Conservation (phyloP, 139 green algal genomes). For the Astrephomene gubernaculifera region DNA sequence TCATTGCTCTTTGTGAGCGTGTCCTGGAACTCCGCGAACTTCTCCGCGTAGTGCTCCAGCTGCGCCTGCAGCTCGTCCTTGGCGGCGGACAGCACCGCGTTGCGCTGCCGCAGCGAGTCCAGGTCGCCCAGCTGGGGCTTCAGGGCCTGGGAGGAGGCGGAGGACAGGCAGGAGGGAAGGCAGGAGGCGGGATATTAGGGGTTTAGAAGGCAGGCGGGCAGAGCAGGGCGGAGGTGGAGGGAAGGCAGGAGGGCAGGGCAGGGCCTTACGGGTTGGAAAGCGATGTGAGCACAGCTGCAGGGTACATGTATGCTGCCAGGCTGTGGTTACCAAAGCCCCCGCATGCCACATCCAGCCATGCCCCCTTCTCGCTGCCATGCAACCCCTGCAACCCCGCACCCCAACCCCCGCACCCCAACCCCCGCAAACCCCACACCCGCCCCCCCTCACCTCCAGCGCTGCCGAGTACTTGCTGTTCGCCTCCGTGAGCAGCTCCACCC, state of each 20-base stretch:
- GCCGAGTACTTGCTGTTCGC: slow-evolving; percentile 24
- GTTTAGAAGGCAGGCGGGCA: background rate
- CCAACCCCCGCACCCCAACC: background rate
- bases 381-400: background rate
- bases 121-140: slow-evolving; percentile 37
- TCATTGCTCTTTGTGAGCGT: slow-evolving; percentile 55
- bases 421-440: background rate
- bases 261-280: background rate
- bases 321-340: background rate
- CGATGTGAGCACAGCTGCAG: no score
- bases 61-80: slow-evolving; percentile 54
- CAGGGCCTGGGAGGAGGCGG: background rate
- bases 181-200: no score
- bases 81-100: slow-evolving; percentile 30
- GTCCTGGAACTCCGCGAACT: slow-evolving; percentile 53
- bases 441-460: slow-evolving; percentile 12
- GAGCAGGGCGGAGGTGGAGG: background rate
- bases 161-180: background rate
- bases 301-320: background rate
- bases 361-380: no score
- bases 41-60: slow-evolving; percentile 45
- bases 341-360: no score
- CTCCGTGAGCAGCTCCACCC: slow-evolving; percentile 35
- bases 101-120: slow-evolving; percentile 33
- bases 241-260: background rate